These are phyloP conservation scores for Fusarium concolor DNA, from an alignment of 2,329 filamentous ascomycete species.

Conservation along the genomic window DNA sequence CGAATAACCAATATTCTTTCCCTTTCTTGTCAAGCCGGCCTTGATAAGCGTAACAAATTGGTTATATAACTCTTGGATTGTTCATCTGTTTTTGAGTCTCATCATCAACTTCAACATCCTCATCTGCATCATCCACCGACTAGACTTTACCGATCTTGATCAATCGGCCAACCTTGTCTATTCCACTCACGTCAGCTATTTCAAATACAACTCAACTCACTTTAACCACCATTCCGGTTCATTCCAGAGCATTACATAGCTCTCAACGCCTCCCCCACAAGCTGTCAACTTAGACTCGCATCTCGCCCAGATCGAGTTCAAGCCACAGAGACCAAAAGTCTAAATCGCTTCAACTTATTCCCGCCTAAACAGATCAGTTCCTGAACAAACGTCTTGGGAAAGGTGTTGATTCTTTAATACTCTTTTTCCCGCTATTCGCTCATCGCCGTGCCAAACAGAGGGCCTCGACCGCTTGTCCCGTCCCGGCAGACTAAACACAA, in stretches of 20 bases:
- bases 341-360: conserved; percentile 22
- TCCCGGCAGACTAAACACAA: conserved; percentile 8
- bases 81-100: conserved; percentile 9
- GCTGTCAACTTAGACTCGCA: conserved; percentile 4
- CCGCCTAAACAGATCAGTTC: conserved; percentile 15
- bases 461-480: conserved; percentile 38
- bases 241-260: conserved; percentile 4
- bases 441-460: conserved; percentile 29
- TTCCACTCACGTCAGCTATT: conserved; percentile 22
- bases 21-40: conserved; percentile 41
- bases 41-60: conserved; percentile 28
- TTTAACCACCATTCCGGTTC: conserved; percentile 38
- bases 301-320: conserved; percentile 17
- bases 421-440: conserved; percentile 5
- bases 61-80: conserved; percentile 34
- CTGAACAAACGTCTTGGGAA: conserved; percentile 26
- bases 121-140: conserved; percentile 7
- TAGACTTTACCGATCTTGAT: conserved; percentile 3
- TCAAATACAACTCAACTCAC: conserved; percentile 21
- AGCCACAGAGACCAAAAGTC: conserved; percentile 20
- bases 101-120: conserved; percentile 10
- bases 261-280: conserved; percentile 30
- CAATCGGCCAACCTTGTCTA: conserved; percentile 4
- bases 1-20: conserved; percentile 39
- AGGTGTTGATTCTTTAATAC: conserved; percentile 5